Conservation (phyloP, 257 asterid genomes). For the Sherardia arvensis region DNA sequence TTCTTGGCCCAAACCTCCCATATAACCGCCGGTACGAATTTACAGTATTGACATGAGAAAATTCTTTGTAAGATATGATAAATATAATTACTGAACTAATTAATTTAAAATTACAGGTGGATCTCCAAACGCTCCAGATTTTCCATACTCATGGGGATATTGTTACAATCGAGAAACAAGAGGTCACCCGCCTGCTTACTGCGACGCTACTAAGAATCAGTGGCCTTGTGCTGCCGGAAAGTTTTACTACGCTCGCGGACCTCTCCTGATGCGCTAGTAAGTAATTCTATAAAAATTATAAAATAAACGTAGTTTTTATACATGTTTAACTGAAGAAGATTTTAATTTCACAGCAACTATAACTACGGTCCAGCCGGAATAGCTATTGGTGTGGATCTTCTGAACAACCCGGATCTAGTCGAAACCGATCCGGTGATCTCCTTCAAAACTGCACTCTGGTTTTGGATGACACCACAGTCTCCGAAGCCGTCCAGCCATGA, state of each 20-base stretch:
- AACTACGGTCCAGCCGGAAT: slow-evolving; percentile 7
- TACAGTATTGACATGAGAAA: no score
- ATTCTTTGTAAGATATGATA: no score
- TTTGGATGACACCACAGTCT: slow-evolving; percentile 11
- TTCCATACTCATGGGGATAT: slow-evolving; percentile 23
- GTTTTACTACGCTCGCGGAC: slow-evolving; percentile 19
- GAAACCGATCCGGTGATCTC: not conserved
- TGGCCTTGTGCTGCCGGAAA: slow-evolving; percentile 22
- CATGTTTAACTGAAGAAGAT: no score
- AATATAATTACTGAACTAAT: not conserved
- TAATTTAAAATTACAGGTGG: slow-evolving; percentile 14
- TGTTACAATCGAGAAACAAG: slow-evolving; percentile 13
- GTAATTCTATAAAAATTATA: no score
- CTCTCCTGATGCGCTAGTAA: slow-evolving; percentile 22
- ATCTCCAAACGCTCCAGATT: slow-evolving; percentile 13
- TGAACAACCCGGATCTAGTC: slow-evolving; percentile 10
- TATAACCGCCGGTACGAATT: slow-evolving; percentile 18
- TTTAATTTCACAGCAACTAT: not conserved
- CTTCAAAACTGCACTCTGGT: slow-evolving; percentile 2
- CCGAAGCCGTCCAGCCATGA: slow-evolving; percentile 15
- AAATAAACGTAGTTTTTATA: no score
- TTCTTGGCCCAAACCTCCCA: slow-evolving; percentile 21
- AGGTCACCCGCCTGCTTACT: slow-evolving; percentile 9
- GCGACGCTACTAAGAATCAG: slow-evolving; percentile 2
- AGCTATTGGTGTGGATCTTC: slow-evolving; percentile 2